Evolutionary conservation across 192 early-diverging fungal genomes (phyloP).

Genomic region (Entomortierella beljakovae): DNA sequence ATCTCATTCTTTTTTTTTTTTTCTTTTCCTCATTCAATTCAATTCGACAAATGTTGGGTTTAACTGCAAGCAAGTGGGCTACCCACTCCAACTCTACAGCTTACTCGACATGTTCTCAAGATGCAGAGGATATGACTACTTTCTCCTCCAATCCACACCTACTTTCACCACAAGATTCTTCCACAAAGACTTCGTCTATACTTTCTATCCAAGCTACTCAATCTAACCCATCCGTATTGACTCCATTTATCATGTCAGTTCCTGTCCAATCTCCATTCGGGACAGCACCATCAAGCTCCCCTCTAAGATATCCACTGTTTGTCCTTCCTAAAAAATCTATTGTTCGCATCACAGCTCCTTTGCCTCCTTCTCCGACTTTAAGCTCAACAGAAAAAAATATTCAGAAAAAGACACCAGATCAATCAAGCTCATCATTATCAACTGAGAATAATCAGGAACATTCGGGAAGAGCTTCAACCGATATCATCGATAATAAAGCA

Average conservation of each 20-base stretch:
- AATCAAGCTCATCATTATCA: neutral
- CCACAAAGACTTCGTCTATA: neutral
- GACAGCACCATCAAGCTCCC: neutral
- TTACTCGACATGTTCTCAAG: too few species aligned
- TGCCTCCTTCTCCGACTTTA: neutral
- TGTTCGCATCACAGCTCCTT: neutral
- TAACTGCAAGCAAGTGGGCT: neutral
- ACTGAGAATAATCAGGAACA: neutral
- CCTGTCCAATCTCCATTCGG: neutral
- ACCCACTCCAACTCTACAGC: neutral
- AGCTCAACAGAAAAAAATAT: neutral
- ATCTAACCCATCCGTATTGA: neutral
- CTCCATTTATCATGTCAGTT: neutral
- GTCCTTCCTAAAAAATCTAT: neutral
- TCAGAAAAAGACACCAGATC: too few species aligned
- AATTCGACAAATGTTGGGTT: neutral
- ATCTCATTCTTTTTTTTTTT: neutral
- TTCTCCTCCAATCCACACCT: too few species aligned
- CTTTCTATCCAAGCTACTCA: neutral
- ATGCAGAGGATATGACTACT: too few species aligned
- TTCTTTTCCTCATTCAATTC: too few species aligned
- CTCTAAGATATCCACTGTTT: neutral
- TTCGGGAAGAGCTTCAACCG: neutral
- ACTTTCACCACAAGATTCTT: too few species aligned
- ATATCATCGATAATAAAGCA: neutral